Conservation (phyloP, 768 basidiomycete genomes). For the Paxillus ammoniavirescens region DNA sequence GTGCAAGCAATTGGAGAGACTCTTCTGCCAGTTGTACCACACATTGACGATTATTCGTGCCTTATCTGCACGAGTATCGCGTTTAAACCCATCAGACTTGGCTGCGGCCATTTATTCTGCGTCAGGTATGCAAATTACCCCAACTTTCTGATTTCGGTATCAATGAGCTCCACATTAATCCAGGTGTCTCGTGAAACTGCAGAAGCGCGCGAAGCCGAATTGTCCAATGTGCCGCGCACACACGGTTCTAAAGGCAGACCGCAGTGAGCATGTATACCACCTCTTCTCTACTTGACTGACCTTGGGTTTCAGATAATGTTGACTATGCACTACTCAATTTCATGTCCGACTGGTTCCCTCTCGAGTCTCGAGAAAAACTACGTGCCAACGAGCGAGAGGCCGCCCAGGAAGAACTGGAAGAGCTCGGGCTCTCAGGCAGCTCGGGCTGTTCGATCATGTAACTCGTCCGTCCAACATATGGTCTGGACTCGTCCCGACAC, state of each 20-base stretch:
- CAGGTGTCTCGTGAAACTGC: conserved; percentile 85
- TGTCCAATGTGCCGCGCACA: conserved; percentile 87
- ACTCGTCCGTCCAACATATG: neutral
- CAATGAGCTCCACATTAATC: conserved; percentile 13
- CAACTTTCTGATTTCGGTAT: conserved; percentile 2
- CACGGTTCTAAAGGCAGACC: conserved; percentile 73
- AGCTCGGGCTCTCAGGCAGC: conserved; percentile 49
- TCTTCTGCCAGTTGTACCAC: conserved; percentile 76
- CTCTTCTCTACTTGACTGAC: neutral
- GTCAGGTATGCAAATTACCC: conserved; percentile 43
- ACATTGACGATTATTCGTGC: conserved; percentile 82
- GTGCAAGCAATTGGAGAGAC: conserved; percentile 82
- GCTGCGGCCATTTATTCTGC: conserved; percentile 79
- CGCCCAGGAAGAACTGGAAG: conserved; percentile 61
- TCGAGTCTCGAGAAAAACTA: conserved; percentile 73
- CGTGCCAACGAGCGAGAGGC: conserved; percentile 76
- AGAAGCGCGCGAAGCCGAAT: conserved; percentile 67
- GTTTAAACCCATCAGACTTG: conserved; percentile 86
- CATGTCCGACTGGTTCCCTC: conserved; percentile 81
- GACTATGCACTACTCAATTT: conserved; percentile 57
- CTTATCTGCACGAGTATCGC: conserved; percentile 87
- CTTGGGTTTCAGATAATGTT: conserved; percentile 55
- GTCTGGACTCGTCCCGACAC: neutral
- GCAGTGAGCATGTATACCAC: conserved; percentile 48
- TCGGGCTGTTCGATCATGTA: conserved; percentile 42